Evolutionary conservation across 805 yeast genomes (phyloP).

Genomic region (Brettanomyces sp.): DNA sequence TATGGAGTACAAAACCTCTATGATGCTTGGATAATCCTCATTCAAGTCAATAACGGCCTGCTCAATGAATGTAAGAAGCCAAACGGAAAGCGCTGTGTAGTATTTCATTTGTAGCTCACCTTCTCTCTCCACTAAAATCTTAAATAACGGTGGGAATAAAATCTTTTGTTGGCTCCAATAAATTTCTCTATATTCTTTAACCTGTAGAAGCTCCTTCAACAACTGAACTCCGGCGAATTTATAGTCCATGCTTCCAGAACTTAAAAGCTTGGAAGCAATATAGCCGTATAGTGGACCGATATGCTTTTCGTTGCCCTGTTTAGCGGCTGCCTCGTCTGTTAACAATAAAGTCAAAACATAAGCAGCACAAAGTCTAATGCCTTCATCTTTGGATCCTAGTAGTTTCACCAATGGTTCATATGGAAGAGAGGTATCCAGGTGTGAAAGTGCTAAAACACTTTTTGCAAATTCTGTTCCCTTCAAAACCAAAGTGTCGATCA

Average conservation of each 20-base stretch:
- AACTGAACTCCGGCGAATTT: conserved; percentile 60
- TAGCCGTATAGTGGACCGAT: conserved; percentile 30
- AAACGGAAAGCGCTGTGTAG: conserved; percentile 63
- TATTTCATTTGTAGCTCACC: conserved; percentile 76
- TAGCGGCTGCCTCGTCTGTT: conserved; percentile 12
- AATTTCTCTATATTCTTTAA: conserved; percentile 41
- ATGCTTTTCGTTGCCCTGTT: conserved; percentile 24
- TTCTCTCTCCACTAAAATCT: conserved; percentile 32
- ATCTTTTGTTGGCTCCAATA: conserved; percentile 38
- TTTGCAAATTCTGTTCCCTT: conserved; percentile 15
- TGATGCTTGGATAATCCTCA: conserved; percentile 43
- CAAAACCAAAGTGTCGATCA: conserved; percentile 45
- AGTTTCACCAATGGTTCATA: conserved; percentile 43
- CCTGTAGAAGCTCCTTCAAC: conserved; percentile 48
- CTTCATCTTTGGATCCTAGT: conserved; percentile 45
- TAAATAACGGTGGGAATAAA: conserved; percentile 40
- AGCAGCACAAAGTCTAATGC: conserved; percentile 46
- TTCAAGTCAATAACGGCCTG: conserved; percentile 37
- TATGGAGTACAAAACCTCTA: conserved; percentile 42
- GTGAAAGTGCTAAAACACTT: conserved; percentile 30
- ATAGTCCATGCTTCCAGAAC: conserved; percentile 34
- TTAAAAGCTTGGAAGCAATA: conserved; percentile 18
- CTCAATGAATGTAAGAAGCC: conserved; percentile 79
- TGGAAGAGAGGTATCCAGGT: conserved; percentile 37
- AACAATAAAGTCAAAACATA: conserved; percentile 46